phyloP scores from a whole-genome alignment of 2,329 filamentous ascomycete species.

The Colletotrichum tropicale region DNA sequence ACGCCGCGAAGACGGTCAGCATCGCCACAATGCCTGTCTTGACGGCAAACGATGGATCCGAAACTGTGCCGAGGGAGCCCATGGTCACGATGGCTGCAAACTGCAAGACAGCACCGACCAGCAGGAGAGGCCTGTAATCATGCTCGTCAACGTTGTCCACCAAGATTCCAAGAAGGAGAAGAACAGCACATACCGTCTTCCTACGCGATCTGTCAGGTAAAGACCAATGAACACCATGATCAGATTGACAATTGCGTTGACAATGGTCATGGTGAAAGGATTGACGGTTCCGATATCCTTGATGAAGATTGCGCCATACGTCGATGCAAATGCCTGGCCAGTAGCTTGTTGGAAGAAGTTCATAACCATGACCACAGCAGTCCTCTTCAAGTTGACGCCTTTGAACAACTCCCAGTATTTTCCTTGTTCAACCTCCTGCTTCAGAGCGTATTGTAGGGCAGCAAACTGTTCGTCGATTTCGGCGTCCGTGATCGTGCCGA shows the following conservation, averaged over 20 bases:
- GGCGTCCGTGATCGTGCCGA: constrained; percentile 24
- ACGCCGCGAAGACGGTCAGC: constrained; percentile 33
- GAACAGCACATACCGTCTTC: constrained; percentile 8
- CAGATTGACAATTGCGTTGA: constrained; percentile 2
- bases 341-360: constrained; percentile 25
- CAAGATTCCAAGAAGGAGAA: not conserved
- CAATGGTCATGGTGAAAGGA: constrained; percentile 29
- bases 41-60: constrained; percentile 12
- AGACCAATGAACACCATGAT: not conserved
- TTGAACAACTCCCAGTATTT: constrained; percentile 28
- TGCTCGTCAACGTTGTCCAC: not conserved
- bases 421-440: constrained; percentile 6
- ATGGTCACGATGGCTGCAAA: constrained; percentile 16
- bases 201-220: constrained; percentile 7
- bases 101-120: constrained; percentile 1
- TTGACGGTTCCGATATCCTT: constrained; percentile 31
- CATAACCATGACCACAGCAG: constrained; percentile 25
- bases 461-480: constrained; percentile 27
- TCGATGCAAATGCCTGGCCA: constrained; percentile 23
- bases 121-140: not conserved
- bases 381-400: constrained; percentile 29
- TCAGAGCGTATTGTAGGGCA: not conserved
- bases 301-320: constrained; percentile 29
- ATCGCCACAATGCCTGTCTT: constrained; percentile 36
- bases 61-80: constrained; percentile 19